Base-by-base conservation (phyloP, 2,329 filamentous ascomycete species). In the Cryphonectria radicalis region DNA sequence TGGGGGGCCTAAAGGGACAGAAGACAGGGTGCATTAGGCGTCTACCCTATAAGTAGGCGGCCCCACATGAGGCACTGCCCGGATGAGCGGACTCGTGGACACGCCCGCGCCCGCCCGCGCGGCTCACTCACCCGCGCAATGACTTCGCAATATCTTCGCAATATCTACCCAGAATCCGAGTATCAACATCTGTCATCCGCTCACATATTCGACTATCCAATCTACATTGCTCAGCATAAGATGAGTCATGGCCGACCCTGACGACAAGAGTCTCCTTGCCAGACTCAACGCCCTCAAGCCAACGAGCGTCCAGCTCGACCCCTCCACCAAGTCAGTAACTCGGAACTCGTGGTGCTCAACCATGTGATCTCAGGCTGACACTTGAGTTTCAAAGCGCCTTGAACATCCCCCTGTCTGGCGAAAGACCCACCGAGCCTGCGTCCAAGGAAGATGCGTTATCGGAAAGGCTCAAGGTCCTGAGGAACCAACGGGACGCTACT, bases 261-360 rank as follows among this genome's bases (percentile, higher is more conserved):
- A 62, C 19, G 86, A 88, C 74, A 82, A 80, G 72, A 84, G 83
- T 28, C 79, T 90, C 35, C 79, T 89, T 32, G 84, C 87, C 70
- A 84, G 88, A 42, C 81, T 90, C 42, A 87, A 87, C 67, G 87
- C 87, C 13, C 79, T 90, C 53, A 83, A 84, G 77, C 76, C 81
- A 5, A 80, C 79, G 66, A 78, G 79, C 73, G 74, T 84, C 67
- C 77, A 76, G 42, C 75, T 82, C 66, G 79, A 80, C 28, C 71
- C 75, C 28, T 76, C 81, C 25, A 75, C 80, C 79, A 82, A 81
- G 84, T 86, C 84, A 79, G 78, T 71, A 75, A 1, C 66, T 67
- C 62, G 71, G 70, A 59, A 25, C 63, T 55, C 25, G 8, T 13
- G 13, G 37, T 35, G 32, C 40, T 35, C 59, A 63, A 13, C 53